Evolutionary conservation across 768 basidiomycete species (phyloP), one percentile per base, ranked within the genome.

Genomic region (Tephrocybe sp.): DNA sequence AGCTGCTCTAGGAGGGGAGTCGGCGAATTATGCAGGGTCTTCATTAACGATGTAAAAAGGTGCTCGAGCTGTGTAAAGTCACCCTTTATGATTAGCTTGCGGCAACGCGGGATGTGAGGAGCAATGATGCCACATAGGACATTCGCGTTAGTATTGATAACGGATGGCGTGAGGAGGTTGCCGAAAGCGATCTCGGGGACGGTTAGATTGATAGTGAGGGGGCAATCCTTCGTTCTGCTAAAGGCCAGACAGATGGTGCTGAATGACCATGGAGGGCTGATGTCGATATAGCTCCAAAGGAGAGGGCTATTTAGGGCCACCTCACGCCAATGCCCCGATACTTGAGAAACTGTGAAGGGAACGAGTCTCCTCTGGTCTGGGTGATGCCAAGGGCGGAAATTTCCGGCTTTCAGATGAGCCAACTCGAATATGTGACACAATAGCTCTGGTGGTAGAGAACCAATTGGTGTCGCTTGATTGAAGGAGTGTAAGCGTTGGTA

Each of bases 251-350:
- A 40, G 1, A 56, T 51, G 4, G 38, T 36, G 7, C 45, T 53
- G 3, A 59, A 48, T 14, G 54, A 53, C 54, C 58, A 59, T 5
- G 58, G 58, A 17, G 54, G 58, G 26, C 53, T 55, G 26, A 59
- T 48, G 38, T 59, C 51, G 33, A 59, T 42, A 14, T 56, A 39
- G 13, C 54, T 48, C 58, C 58, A 59, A 10, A 59, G 54, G 11
- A 59, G 49, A 4, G 58, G 52, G 20, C 34, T 47, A 19, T 36
- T 46, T 13, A 56, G 40, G 1, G 58, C 58, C 16, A 59, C 49
- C 13, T 59, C 52, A 17, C 58, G 58, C 58, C 54, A 59, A 43
- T 53, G 42, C 13, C 48, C 39, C 9, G 58, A 59, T 8, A 59
- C 58, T n/a, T 59, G 58, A 20, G 58, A 59, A 13, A 59, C 31